Conservation (phyloP, 306 rosid species). For the Cyclanthera cordifolia region DNA sequence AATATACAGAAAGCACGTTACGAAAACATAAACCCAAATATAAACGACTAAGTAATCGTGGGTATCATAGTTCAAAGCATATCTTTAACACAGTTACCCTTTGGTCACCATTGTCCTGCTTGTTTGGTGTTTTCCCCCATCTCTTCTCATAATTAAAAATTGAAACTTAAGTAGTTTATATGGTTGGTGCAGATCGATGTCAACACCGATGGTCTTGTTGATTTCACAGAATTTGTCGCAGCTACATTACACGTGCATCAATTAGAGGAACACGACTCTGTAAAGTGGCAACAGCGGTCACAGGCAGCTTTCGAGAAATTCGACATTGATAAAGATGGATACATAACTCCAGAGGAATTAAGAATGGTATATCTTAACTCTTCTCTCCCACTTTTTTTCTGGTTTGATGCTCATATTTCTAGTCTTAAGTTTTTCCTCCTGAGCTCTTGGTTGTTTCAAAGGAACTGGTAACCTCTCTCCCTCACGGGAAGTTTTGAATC, state of each 20-base stretch:
- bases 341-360: conserved; percentile 85
- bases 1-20: too few relatives aligned
- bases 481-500: not conserved
- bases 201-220: conserved; percentile 97
- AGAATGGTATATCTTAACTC: conserved; percentile 55
- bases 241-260: conserved; percentile 93
- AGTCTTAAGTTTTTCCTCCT: not conserved
- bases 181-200: conserved; percentile 57
- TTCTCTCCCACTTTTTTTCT: not conserved
- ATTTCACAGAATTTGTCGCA: conserved; percentile 87
- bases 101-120: not conserved
- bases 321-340: conserved; percentile 85
- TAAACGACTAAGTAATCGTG: too few relatives aligned
- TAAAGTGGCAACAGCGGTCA: conserved; percentile 72
- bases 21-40: too few relatives aligned
- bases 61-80: too few relatives aligned
- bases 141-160: not conserved
- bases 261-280: conserved; percentile 91
- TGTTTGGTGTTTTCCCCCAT: not conserved
- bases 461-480: not conserved
- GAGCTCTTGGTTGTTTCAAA: not conserved
- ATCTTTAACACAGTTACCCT: too few relatives aligned
- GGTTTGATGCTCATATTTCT: not conserved
- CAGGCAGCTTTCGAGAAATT: conserved; percentile 90
- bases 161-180: not conserved